Percentiles rank a stretch among this genome's conserved stretches.
Conservation (phyloP, 2,329 filamentous ascomycete genomes). For the Nigrograna mackinnonii region DNA sequence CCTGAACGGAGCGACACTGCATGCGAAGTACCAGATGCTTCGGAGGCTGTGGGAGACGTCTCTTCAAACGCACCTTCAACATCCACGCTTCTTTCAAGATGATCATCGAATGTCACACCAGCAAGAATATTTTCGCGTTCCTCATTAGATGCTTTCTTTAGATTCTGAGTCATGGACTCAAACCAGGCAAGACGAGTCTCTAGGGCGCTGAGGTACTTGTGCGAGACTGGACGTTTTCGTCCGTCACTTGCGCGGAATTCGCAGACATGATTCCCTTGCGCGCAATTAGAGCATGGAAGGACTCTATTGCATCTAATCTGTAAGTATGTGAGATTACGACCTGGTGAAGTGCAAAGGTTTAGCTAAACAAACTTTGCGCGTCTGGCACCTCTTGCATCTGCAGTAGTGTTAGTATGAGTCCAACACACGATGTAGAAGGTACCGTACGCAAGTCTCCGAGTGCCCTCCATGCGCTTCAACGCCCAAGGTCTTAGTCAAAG, state of each 20-base stretch:
- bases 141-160: conserved; percentile 1
- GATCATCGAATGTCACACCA: not conserved
- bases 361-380: not conserved
- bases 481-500: not conserved
- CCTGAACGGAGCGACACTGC: not conserved
- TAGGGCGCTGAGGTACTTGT: conserved; percentile 1
- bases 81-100: not conserved
- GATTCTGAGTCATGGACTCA: not conserved
- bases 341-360: not conserved
- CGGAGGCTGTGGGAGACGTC: not conserved
- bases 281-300: not conserved
- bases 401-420: not conserved
- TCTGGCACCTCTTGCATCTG: conserved; percentile 1
- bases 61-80: not conserved
- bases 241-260: not conserved
- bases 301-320: conserved; percentile 1
- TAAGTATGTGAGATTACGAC: not conserved
- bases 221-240: not conserved
- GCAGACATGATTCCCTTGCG: not conserved
- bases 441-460: not conserved
- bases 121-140: not conserved
- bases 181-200: conserved; percentile 1
- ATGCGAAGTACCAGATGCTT: not conserved
- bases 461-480: not conserved
- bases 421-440: too few species aligned